A percentile compares a stretch with the other conserved stretches of the same genome.
These are phyloP conservation scores for Cyberlindnera maclurae DNA, from an alignment of 805 yeast genomes.

Conservation along the genomic window DNA sequence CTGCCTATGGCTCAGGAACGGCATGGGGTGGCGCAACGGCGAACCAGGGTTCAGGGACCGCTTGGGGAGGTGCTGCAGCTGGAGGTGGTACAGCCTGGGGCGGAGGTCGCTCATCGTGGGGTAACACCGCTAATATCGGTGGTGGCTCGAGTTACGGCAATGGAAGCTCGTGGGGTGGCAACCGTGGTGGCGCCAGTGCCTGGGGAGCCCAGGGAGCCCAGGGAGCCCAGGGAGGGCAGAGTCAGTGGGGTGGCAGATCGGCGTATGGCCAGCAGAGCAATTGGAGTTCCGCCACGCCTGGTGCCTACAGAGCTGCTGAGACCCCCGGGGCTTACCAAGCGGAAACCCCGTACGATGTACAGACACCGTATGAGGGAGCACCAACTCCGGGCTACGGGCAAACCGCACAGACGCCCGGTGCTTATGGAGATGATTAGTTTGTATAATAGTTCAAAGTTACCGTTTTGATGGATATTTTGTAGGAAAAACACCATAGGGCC, in stretches of 20 bases:
- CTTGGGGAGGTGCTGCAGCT: conserved; percentile 26
- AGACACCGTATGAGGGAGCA: conserved; percentile 4
- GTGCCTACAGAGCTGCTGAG: conserved; percentile 26
- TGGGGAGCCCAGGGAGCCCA: too few relatives aligned
- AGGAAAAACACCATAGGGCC: too few relatives aligned
- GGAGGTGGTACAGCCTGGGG: conserved; percentile 42
- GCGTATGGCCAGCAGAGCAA: conserved; percentile 16
- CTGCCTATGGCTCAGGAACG: conserved; percentile 39
- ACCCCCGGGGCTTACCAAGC: conserved; percentile 31
- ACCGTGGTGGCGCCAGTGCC: conserved; percentile 1
- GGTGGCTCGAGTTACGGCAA: conserved; percentile 3
- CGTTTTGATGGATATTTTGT: neutral
- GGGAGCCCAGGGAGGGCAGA: conserved; percentile 1
- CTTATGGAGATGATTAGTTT: conserved; percentile 8
- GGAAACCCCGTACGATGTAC: conserved; percentile 11
- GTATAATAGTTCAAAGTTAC: neutral
- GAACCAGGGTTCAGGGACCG: conserved; percentile 30
- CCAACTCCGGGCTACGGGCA: conserved; percentile 9
- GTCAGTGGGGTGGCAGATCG: conserved; percentile 26
- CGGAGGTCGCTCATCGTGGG: conserved; percentile 4
- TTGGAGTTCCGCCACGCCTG: conserved; percentile 25
- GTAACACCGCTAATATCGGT: conserved; percentile 3
- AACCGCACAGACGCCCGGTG: conserved; percentile 16
- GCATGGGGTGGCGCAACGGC: conserved; percentile 37
- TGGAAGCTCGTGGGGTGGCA: neutral